Percentiles rank a stretch among this genome's conserved stretches.
Conservation (phyloP, 1,139 yeast genomes). For the Yamadazyma atlantica region DNA sequence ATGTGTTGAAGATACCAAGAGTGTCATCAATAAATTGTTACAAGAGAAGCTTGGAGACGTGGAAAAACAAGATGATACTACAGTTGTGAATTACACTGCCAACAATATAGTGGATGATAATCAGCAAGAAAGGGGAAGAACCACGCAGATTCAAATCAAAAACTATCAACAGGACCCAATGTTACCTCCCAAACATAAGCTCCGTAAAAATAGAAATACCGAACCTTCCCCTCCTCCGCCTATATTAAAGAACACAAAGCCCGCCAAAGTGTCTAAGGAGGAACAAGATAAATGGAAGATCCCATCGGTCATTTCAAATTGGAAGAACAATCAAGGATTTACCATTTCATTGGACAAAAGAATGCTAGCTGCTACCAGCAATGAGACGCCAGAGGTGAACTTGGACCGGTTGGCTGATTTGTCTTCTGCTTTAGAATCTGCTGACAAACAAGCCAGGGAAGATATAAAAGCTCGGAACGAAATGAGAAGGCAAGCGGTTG, state of each 20-base stretch:
- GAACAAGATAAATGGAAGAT: conserved; percentile 84
- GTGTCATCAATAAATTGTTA: conserved; percentile 24
- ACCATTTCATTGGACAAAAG: conserved; percentile 81
- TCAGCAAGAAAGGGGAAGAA: conserved; percentile 16
- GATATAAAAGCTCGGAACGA: conserved; percentile 64
- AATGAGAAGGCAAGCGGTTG: conserved; percentile 52
- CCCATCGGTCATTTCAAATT: conserved; percentile 89
- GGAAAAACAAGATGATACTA: conserved; percentile 13
- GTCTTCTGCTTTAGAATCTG: conserved; percentile 70
- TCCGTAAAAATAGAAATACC: conserved; percentile 68
- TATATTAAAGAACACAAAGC: conserved; percentile 27
- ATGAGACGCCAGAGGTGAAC: conserved; percentile 39
- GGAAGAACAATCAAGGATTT: conserved; percentile 95
- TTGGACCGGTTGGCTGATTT: conserved; percentile 59
- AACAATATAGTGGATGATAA: conserved; percentile 13
- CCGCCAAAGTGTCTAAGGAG: conserved; percentile 59
- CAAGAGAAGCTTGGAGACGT: conserved; percentile 18
- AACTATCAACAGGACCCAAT: conserved; percentile 71
- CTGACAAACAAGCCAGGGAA: conserved; percentile 73
- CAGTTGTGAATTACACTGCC: conserved; percentile 23
- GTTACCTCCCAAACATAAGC: conserved; percentile 78
- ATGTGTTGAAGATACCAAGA: conserved; percentile 31
- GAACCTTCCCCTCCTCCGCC: conserved; percentile 68
- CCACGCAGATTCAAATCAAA: conserved; percentile 30
- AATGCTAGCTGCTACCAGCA: conserved; percentile 52